Evolutionary conservation across 306 rosid species (phyloP).

Genomic region (Cucumis cinereus): DNA sequence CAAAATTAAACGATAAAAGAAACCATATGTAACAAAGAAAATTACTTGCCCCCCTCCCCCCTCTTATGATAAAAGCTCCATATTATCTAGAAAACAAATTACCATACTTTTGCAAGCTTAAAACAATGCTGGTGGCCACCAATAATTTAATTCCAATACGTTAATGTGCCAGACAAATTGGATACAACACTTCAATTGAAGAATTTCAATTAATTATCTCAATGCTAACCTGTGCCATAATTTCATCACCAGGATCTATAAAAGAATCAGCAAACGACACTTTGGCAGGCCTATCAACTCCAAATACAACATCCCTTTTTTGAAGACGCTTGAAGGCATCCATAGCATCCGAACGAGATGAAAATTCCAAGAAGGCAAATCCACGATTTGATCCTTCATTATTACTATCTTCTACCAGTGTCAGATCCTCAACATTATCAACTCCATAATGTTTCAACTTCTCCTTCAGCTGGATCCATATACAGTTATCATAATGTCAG

Average conservation of each 20-base stretch:
- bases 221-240: slow-evolving; percentile 85
- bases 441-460: slow-evolving; percentile 91
- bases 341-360: slow-evolving; percentile 96
- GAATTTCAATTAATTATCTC: slow-evolving; percentile 16
- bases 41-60: background rate
- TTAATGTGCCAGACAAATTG: background rate
- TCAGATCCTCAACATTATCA: slow-evolving; percentile 80
- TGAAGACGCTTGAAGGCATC: slow-evolving; percentile 92
- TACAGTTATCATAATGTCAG: slow-evolving; percentile 20
- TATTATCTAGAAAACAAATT: background rate
- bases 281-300: slow-evolving; percentile 96
- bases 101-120: background rate
- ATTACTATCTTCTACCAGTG: slow-evolving; percentile 79
- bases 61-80: background rate
- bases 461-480: slow-evolving; percentile 72
- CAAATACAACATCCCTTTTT: slow-evolving; percentile 86
- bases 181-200: background rate
- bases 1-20: background rate
- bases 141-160: background rate
- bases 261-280: slow-evolving; percentile 97
- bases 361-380: slow-evolving; percentile 87
- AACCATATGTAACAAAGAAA: background rate
- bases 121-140: no score
- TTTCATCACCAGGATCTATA: slow-evolving; percentile 95
- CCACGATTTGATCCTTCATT: slow-evolving; percentile 91